Base-by-base conservation (phyloP, 306 rosid genomes). In the Senna tora region DNA sequence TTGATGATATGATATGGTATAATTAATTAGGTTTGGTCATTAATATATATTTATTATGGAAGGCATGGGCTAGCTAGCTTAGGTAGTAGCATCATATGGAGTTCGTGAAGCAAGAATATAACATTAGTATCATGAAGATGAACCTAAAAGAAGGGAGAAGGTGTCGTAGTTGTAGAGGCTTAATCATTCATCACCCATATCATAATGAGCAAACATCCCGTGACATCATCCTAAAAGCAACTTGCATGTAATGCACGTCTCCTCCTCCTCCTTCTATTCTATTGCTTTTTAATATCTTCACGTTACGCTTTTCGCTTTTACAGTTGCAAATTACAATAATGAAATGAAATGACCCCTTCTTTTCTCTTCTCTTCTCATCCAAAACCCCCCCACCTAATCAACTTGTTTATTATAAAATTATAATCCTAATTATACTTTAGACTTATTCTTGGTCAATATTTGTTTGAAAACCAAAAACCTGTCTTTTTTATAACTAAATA, bases 241-340 rank as follows among this genome's bases (percentile, higher is more conserved):
- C 2, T 28, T 17, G 45, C 46, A 71, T 72, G n/a, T 15, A 15
- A 15, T 47, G 9, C 22, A 53, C 39, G 39, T 19, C 33, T 5
- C 36, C 8, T 5, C 33, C 33, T 5, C 36, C 8, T 5, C 33
- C 36, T 2, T 21, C 2, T 39, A 13, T 28, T 36, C 0, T 36
- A 25, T 25, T 60, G 55, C 81, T 75, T 82, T 82, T 75, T 60
- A 16, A 15, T 20, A 62, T 17, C 43, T 83, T 83, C 87, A 79
- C 87, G 87, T 79, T 83, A 33, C 43, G 2, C 12, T 33, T 61
- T 55, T 32, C 54, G 58, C 84, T 76, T 60, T 83, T 75, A 79
- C 81, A 7, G 39, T 36, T 36, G 39, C 3, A 36, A 36, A 36
- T 36, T 36, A 36, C 2, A 25, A 25, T 3, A 25, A 25, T n/a